phyloP scores from a whole-genome alignment of 768 basidiomycete genomes.

The Coprinopsis strossmayeri region DNA sequence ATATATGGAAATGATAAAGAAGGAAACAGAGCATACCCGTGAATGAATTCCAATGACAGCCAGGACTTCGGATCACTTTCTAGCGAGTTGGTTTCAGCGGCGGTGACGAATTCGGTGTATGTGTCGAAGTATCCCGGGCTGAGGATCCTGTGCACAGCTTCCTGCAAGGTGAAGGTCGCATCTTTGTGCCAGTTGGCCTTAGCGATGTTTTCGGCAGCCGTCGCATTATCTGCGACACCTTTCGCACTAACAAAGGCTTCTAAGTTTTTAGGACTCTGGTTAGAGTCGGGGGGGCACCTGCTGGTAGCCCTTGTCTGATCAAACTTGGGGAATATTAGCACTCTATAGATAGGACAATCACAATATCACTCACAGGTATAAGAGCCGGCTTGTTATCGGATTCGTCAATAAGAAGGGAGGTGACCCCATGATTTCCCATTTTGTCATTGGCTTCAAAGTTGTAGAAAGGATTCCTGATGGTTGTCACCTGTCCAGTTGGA shows the following conservation, averaged over 20 bases:
- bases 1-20: background rate
- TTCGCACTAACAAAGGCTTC: background rate
- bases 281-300: background rate
- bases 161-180: background rate
- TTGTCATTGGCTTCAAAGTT: background rate
- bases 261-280: background rate
- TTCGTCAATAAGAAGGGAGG: background rate
- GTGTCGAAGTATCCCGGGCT: background rate
- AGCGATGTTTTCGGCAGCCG: background rate
- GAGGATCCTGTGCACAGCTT: background rate
- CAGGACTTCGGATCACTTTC: background rate
- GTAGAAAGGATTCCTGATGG: background rate
- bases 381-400: background rate
- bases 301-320: background rate
- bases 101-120: background rate
- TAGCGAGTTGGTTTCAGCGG: background rate
- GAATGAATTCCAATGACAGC: background rate
- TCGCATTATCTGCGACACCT: background rate
- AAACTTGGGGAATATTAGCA: background rate
- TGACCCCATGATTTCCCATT: background rate
- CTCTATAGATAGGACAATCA: no score
- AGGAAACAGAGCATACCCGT: background rate
- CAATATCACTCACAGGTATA: background rate
- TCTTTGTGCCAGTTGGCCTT: background rate
- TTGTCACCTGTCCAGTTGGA: background rate